Evolutionary conservation across 371 early-diverging fungal genomes (phyloP).

Genomic region (Apophysomyces elegans): DNA sequence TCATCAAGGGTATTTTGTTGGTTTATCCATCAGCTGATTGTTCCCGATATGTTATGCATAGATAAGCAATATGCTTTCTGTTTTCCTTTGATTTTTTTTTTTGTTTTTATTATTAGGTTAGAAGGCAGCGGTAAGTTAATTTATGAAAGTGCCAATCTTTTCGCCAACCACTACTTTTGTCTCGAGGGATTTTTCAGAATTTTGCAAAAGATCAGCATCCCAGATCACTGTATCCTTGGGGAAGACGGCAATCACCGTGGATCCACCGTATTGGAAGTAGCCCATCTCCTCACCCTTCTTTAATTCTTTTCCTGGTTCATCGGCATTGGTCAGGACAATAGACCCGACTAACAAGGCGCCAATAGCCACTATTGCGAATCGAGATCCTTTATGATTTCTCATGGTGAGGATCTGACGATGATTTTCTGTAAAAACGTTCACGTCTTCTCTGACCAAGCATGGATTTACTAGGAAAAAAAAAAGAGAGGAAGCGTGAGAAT

Average conservation of each 20-base stretch:
- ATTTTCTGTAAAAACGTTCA: constrained; percentile 58
- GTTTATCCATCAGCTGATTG: too few species aligned
- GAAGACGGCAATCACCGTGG: constrained; percentile 68
- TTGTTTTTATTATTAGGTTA: too few species aligned
- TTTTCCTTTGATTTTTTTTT: too few species aligned
- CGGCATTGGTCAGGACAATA: constrained; percentile 45
- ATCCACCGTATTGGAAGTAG: constrained; percentile 69
- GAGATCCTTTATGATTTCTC: constrained; percentile 22
- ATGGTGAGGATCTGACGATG: constrained; percentile 41
- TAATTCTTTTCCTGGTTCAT: constrained; percentile 30
- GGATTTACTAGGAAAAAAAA: constrained; percentile 42
- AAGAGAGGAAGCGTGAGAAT: neutral
- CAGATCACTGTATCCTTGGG: constrained; percentile 58
- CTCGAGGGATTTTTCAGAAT: constrained; percentile 58
- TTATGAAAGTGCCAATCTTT: constrained; percentile 34
- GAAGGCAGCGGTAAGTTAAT: too few species aligned
- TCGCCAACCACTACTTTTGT: constrained; percentile 55
- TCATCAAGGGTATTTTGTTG: too few species aligned
- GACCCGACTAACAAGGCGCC: constrained; percentile 57
- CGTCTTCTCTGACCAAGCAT: constrained; percentile 42
- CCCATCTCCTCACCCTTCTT: constrained; percentile 71
- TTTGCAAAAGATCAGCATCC: constrained; percentile 62
- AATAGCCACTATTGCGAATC: constrained; percentile 46
- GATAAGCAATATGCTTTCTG: too few species aligned
- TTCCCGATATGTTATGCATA: too few species aligned